Evolutionary conservation across 768 basidiomycete species (phyloP), one percentile per base, ranked within the genome.

Genomic region (Solioccasus polychromus): DNA sequence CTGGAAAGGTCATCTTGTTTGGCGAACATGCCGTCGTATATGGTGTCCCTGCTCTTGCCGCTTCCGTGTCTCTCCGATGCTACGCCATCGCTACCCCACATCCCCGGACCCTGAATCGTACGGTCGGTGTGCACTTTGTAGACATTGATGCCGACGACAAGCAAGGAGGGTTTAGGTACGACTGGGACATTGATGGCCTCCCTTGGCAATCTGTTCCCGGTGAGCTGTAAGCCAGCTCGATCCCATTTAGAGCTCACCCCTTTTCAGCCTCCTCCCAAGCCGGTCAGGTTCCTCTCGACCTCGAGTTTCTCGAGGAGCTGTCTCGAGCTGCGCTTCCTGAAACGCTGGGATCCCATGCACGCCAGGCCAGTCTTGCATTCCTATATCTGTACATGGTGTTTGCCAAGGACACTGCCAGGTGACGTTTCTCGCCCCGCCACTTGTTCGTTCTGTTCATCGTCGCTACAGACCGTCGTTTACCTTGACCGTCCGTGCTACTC

Each of bases 21-120:
- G 96, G 96, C 38, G 96, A 99, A 69, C 96, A 99, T 67, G 95
- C 96, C 15, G 96, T 99, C 40, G 96, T 99, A 17, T 86, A 98
- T 63, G 96, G 96, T 43, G 87, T 92, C 85, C 94, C 95, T 51
- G 95, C 95, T 9, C 80, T 99, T 40, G 95, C 95, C 12, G 94
- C 94, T 23, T 85, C 93, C 10, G 87, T 98, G 29, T 92, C 94
- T 66, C 83, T 99, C 39, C 88, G 96, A 40, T 98, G 94, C 66
- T 99, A 92, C 69, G 89, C 87, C 5, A 76, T 92, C 42, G 75
- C 85, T 29, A 81, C 83, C 4, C 86, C 88, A 11, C 82, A 89
- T 41, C 67, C 78, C 17, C 92, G 90, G 61, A 14, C 35, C 18
- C 37, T 28, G 2, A 74, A 74, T 42, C 85, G 80, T 54, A 55